Evolutionary conservation across 106 monocot genomes (phyloP).

Genomic region (Platanthera zijinensis): DNA sequence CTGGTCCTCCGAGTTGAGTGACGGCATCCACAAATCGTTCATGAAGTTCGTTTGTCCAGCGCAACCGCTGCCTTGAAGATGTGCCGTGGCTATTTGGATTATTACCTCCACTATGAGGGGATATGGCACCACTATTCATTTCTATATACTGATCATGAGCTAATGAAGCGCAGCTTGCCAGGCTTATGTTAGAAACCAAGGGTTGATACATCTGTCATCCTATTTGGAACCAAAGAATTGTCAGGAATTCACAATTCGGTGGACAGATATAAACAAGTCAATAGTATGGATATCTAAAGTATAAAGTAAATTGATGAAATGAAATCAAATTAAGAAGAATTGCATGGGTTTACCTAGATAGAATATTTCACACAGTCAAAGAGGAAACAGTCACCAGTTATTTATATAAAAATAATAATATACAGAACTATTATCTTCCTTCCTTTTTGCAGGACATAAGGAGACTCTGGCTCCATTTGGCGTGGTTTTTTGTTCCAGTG

Average conservation of each 20-base stretch:
- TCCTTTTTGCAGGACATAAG: not conserved
- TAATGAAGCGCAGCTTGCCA: not conserved
- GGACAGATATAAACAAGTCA: not conserved
- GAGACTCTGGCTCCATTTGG: not conserved
- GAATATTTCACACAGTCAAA: not conserved
- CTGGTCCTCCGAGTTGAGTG: constrained; percentile 56
- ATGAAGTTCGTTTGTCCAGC: constrained; percentile 67
- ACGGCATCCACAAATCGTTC: constrained; percentile 71
- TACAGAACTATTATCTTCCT: not conserved
- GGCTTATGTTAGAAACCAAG: constrained; percentile 1
- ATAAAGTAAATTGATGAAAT: not conserved
- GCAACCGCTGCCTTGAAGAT: constrained; percentile 46
- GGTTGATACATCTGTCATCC: constrained; percentile 6
- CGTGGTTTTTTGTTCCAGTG: too few relatives aligned
- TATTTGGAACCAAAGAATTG: not conserved
- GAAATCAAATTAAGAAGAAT: not conserved
- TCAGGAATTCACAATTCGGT: not conserved
- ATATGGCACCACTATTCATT: constrained; percentile 2
- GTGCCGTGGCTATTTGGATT: constrained; percentile 18
- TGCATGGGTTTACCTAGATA: not conserved
- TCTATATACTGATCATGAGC: constrained; percentile 4
- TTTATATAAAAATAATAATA: not conserved
- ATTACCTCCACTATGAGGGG: not conserved
- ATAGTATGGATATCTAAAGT: not conserved
- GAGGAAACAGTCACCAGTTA: not conserved